A percentile compares a stretch with the other conserved stretches of the same genome.
Conservation (phyloP, 169 alveolate genomes). For the Babesia bigemina region DNA sequence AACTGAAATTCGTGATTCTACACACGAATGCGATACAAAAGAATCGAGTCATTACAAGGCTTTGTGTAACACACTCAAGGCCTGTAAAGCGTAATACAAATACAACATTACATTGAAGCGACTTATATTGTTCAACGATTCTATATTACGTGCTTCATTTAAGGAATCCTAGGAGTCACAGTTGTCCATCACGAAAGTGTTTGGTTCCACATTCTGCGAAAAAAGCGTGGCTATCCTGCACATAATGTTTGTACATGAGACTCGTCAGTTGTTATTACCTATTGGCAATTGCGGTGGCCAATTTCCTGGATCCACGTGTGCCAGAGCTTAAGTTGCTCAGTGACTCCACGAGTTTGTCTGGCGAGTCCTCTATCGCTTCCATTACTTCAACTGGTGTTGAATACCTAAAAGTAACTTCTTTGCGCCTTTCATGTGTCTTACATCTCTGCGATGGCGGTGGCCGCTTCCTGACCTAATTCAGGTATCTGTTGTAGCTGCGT, state of each 20-base stretch:
- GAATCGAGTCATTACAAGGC: too few species aligned
- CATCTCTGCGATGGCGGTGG: conserved; percentile 49
- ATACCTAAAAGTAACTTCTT: conserved; percentile 19
- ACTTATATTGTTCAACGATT: too few species aligned
- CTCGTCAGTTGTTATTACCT: conserved; percentile 13
- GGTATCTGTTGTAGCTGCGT: conserved; percentile 67
- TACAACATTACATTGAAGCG: too few species aligned
- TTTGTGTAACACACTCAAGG: too few species aligned
- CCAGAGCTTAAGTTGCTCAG: conserved; percentile 11
- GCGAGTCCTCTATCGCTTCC: conserved; percentile 32
- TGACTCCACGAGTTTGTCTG: conserved; percentile 1
- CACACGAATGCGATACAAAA: too few species aligned
- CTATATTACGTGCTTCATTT: too few species aligned
- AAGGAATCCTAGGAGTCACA: background rate
- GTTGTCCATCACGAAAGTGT: conserved; percentile 14
- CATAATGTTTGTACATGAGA: background rate
- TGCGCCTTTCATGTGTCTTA: background rate
- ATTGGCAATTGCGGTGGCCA: conserved; percentile 37
- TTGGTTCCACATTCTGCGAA: conserved; percentile 26
- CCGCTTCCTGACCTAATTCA: conserved; percentile 56
- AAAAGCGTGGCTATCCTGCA: conserved; percentile 46
- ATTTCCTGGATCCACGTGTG: conserved; percentile 14
- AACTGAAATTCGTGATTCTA: too few species aligned
- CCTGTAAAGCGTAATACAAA: too few species aligned
- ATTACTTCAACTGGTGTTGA: conserved; percentile 55